These are phyloP conservation scores for Sisymbrium altissimum DNA, from an alignment of 345 rosid genomes.

Conservation along the genomic window DNA sequence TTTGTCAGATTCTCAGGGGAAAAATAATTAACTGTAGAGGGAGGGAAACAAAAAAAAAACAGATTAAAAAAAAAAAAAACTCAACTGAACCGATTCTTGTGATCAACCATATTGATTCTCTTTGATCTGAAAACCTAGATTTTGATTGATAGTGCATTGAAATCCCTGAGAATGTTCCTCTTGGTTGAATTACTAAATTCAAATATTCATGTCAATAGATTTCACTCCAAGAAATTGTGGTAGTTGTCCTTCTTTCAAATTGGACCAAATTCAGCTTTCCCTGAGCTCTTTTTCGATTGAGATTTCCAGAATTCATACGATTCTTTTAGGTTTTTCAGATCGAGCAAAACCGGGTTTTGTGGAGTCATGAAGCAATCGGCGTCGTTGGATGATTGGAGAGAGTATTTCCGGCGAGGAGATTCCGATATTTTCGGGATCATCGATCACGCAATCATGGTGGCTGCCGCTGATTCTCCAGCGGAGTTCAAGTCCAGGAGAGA, in stretches of 20 bases:
- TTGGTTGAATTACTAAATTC: neutral
- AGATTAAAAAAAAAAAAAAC: neutral
- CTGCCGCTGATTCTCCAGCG: constrained; percentile 67
- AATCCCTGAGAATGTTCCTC: neutral
- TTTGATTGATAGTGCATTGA: neutral
- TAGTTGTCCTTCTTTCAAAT: neutral
- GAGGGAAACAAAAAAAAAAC: neutral
- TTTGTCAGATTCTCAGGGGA: constrained; percentile 23
- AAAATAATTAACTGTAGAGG: neutral
- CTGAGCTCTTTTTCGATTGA: neutral
- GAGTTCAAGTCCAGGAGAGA: constrained; percentile 62
- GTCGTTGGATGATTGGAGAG: constrained; percentile 66
- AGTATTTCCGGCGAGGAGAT: constrained; percentile 60
- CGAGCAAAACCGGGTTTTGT: neutral
- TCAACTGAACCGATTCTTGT: neutral
- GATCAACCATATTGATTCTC: neutral
- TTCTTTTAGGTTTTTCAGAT: neutral
- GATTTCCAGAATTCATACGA: neutral
- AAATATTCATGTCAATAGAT: neutral
- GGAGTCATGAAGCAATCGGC: neutral
- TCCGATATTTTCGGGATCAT: constrained; percentile 69
- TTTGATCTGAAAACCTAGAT: neutral
- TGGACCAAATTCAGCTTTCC: neutral
- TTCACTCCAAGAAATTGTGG: no score
- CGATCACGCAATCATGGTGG: constrained; percentile 68